Base-by-base conservation (phyloP, 179 eudicot species). In the Amaranthus tricolor region DNA sequence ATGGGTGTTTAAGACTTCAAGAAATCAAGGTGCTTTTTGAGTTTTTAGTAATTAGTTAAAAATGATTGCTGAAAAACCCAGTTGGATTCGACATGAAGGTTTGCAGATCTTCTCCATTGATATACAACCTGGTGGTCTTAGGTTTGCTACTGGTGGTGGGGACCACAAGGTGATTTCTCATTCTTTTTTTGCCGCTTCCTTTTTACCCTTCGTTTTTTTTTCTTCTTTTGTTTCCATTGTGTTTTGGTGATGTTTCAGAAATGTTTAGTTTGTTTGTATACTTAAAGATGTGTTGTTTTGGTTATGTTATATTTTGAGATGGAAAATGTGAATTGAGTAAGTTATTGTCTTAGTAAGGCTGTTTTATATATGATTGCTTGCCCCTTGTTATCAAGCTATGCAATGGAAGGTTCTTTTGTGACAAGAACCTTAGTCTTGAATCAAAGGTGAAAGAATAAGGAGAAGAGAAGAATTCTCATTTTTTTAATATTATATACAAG, bases 131-230 rank as follows among this genome's bases (percentile, higher is more conserved):
- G 93, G 95, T 78, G 92, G 90, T 47, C 83, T 80, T 66, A 82
- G 98, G 85, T 92, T 94, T 82, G 97, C 97, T 49, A 94, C 98
- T 82, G 98, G 96, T 73, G 98, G 98, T 66, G 97, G 97, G 78
- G 98, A 94, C 88, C 94, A 92, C 74, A 94, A 92, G 97, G 98
- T 94, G 75, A 31, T 0, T 56, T 64, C 47, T 70, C 31, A 47
- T 17, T 71, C 12, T 61, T 71, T 76, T 5, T 21, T 24, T 7
- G 47, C 21, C 9, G n/a, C 64, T 70, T 50, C 16, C 1, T 20
- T 21, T 24, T 17, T 40, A 49, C 8, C 13, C 4, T n/a, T 47
- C 0, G 11, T 61, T 61, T 24, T 66, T 47, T n/a, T 16, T 9
- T 51, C 6, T 59, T 16, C n/a, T n/a, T n/a, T 60, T 61, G 20